phyloP scores from a whole-genome alignment of 148 eudicot species.

The Cornus kousa region DNA sequence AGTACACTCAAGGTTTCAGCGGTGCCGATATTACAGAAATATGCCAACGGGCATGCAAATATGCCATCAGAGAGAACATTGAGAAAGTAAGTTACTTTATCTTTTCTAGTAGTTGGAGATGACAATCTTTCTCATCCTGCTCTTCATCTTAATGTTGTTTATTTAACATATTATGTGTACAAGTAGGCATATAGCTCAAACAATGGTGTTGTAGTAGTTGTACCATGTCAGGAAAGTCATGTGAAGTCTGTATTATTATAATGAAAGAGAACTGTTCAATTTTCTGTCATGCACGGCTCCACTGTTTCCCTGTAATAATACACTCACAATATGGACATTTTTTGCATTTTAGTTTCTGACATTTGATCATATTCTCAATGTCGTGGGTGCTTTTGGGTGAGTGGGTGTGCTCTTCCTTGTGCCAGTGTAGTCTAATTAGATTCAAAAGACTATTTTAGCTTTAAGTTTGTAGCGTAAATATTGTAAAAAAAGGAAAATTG shows the following conservation, averaged over 20 bases:
- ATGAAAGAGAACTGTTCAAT: not conserved
- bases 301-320: not conserved
- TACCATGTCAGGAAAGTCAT: not conserved
- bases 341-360: not conserved
- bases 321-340: not conserved
- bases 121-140: not conserved
- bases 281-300: not conserved
- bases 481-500: too few species aligned
- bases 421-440: not conserved
- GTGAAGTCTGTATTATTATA: not conserved
- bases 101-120: not conserved
- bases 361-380: not conserved
- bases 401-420: not conserved
- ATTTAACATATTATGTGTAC: not conserved
- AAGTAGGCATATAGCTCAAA: not conserved
- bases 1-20: conserved; percentile 91
- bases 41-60: conserved; percentile 89
- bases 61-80: conserved; percentile 82
- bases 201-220: not conserved
- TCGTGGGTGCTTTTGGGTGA: not conserved
- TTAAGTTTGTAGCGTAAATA: not conserved
- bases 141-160: not conserved
- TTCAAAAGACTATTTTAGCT: not conserved
- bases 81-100: conserved; percentile 55
- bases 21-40: conserved; percentile 93